phyloP scores from a whole-genome alignment of 176 grass and related monocot species.

The Metroxylon sagu region DNA sequence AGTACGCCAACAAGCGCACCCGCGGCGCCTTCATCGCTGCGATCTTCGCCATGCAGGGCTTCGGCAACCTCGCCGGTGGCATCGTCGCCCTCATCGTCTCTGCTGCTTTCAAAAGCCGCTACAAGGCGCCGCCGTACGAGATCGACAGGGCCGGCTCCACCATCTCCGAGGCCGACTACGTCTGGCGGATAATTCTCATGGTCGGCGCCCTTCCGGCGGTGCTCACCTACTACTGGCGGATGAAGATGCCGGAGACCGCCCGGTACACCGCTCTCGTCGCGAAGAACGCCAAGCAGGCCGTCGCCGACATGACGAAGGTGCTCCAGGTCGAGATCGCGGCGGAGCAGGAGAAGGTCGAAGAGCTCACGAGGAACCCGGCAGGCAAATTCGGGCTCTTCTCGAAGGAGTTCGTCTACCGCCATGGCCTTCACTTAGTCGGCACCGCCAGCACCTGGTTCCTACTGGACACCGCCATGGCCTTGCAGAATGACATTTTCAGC shows the following conservation, averaged over 20 bases:
- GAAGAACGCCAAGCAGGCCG: constrained; percentile 26
- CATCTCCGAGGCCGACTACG: neutral
- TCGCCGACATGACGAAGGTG: constrained; percentile 26
- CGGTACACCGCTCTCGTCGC: constrained; percentile 65
- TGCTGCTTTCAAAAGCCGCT: neutral
- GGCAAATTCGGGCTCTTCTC: too few relatives aligned
- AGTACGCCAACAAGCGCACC: constrained; percentile 79
- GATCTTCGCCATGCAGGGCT: neutral
- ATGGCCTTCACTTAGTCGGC: too few relatives aligned
- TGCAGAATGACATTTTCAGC: too few relatives aligned
- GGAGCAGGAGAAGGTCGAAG: constrained; percentile 8
- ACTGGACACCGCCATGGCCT: too few relatives aligned
- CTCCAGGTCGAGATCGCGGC: constrained; percentile 22
- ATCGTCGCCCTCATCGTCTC: constrained; percentile 14
- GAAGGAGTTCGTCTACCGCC: too few relatives aligned
- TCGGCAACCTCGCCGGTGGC: constrained; percentile 14
- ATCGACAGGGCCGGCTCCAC: neutral
- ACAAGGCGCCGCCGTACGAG: neutral
- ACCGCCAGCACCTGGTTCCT: too few relatives aligned
- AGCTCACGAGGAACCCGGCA: constrained; percentile 1
- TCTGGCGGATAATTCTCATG: too few relatives aligned
- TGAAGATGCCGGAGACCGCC: constrained; percentile 69
- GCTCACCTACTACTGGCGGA: constrained; percentile 57
- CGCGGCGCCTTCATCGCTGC: constrained; percentile 15
- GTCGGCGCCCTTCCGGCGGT: neutral